Evolutionary conservation across 768 basidiomycete genomes (phyloP), one percentile per base, ranked within the genome.

Genomic region (Naganishia kalamii): DNA sequence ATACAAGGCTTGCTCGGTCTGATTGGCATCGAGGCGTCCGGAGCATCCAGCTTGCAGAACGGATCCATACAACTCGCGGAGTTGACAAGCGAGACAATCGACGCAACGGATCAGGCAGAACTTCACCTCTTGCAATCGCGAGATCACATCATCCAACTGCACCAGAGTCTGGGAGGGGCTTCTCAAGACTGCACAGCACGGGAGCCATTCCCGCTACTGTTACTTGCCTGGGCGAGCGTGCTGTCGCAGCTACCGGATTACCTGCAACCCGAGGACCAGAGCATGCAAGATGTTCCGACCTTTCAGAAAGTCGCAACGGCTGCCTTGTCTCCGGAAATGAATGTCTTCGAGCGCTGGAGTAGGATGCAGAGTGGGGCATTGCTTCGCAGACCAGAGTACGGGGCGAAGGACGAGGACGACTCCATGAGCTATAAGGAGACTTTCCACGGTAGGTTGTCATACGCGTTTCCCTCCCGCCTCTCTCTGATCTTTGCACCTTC

Each of bases 201-300:
- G 46, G 40, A 62, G 29, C 62, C 66, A 10, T 68, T 68, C 57
- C 62, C 66, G 0, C 19, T 68, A 19, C 41, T 68, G 11, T 40
- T 68, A 23, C 66, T 68, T 44, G 54, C 52, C 30, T 68, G 66
- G 66, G 62, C 66, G n/a, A 63, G 46, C 13, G 51, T 68, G 29
- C 37, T 68, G 21, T 51, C 60, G 1, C 41, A 50, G 25, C 46
- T 68, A 23, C 66, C 66, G 32, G 54, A 59, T 25, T 23, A 48
- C 29, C 30, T 65, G 15, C 57, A 57, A 17, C 54, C 57, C 30
- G 43, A 47, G 21, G 25, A 33, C n/a, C 54, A 30, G 15, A 27
- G 3, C 19, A 23, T 35, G 54, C 41, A 63, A 12, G 29, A 51
- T 8, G 61, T 46, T 2, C 66, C 57, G 5, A 32, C 59, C 2